Evolutionary conservation across 176 grass and related monocot species (phyloP), one percentile per base, ranked within the genome.

Genomic region (Carex myosuroides): DNA sequence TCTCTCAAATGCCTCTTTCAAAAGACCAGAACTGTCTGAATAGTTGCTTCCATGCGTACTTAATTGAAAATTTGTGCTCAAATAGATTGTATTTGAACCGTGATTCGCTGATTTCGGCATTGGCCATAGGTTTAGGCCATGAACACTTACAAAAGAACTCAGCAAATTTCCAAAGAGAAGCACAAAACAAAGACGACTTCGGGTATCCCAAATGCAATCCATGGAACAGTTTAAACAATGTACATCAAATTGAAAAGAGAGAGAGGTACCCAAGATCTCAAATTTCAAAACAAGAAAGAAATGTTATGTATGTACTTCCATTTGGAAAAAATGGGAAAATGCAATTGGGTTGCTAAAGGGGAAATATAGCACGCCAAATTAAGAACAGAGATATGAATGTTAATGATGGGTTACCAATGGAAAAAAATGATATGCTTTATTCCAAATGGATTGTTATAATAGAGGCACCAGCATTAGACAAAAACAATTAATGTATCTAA

Each of bases 1-100:
- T 84, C 92, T 91, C 79, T 89, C 86, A 82, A 98, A 95, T 20
- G 92, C 92, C 5, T 93, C 92, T 85, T 95, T 98, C 76, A 95
- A 80, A 66, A 98, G 87, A n/a, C 59, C 83, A 65, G 90, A 91
- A 59, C 58, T 83, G 3, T 98, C 95, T 16, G 84, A 48, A 29
- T 95, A 95, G 18, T 79, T 88, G 91, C 89, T 95, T 76, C 92
- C 92, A 30, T 75, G 29, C 52, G 37, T 92, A 30, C 85, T 88
- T 89, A 98, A 71, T 35, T 83, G 64, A 55, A 93, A 82, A 57
- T 93, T 84, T 60, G 87, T 98, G 87, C 85, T 91, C 84, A 93
- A 24, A 61, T 90, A 92, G 55, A 98, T 89, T 29, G 84, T 95
- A 50, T 90, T 70, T 32, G 85, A 79, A 13, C 95, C 95, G 29